Evolutionary conservation across 148 eudicot genomes (phyloP), one percentile per base, ranked within the genome.

Genomic region (Polygonum maritimum): DNA sequence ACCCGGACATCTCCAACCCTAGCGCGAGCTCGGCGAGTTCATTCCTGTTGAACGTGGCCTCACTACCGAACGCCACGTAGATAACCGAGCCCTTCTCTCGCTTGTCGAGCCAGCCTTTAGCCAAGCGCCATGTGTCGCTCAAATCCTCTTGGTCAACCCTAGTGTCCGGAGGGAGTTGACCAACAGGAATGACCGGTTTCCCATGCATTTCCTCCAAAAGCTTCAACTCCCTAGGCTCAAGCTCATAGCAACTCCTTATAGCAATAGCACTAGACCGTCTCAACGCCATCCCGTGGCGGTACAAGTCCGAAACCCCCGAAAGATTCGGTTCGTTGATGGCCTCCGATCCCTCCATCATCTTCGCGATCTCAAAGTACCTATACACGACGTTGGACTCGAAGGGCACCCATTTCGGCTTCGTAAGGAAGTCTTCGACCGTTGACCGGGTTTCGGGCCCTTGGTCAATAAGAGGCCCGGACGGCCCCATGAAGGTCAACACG

Each of bases 21-120:
- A 80, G 75, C 38, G 85, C 88, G 73, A 85, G 62, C 76, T 83
- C 81, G 0, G 55, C 78, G 76, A 85, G 21, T 40, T 81, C 82
- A 16, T 77, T 71, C 48, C 82, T 83, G 71, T 79, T 80, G 9
- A 77, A 85, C 38, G 63, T 76, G 15, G 83, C 73, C 77, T 85
- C 88, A 12, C 79, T 85, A 26, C 86, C 88, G 18, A 83, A 82
- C 15, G 81, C 83, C 49, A 81, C 78, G 11, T 87, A 87, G 22
- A 87, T 81, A 58, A 87, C 90, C 0, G 87, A 78, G 2, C 69
- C 73, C 21, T 79, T 77, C 45, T 51, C 55, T 10, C 77, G 88
- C 51, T 55, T 62, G 48, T 83, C 77, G 26, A 87, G 76, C 88
- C 86, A 87, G 6, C 35, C 75, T 15, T 12, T 78, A 11, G 82